Base-by-base conservation (phyloP, 495 filamentous ascomycete genomes). In the Hyaloscypha finlandica region DNA sequence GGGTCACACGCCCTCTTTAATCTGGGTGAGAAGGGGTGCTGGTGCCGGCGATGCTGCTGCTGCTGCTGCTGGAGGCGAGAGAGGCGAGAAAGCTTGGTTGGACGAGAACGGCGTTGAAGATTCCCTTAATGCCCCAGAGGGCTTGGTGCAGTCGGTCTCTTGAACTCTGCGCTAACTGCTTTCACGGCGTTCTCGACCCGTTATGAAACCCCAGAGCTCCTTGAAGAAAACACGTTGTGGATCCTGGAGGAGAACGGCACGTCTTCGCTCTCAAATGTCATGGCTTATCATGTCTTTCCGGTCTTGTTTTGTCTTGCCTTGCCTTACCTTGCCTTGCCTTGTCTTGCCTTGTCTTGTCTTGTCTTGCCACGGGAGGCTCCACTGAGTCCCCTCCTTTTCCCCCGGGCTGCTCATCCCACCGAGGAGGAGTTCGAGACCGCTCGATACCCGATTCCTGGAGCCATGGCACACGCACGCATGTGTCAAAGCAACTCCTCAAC, bases 1-100 rank as follows among this genome's bases (percentile, higher is more conserved):
- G 25, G 56, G 64, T 66, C 64, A 66, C 64, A 66, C 55, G 64
- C 64, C 64, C 56, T 25, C 12, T 37, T 59, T 32, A 37, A 32
- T 59, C 57, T 59, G 53, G 22, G 29, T 6, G 20, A 56, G 53
- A 29, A 11, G 53, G 19, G 51, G 51, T 8, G 6, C 51, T 25
- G 25, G 25, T 25, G 25, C n/a, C n/a, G n/a, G n/a, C n/a, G n/a
- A n/a, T n/a, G n/a, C n/a, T n/a, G n/a, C n/a, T 8, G 6, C 51
- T 25, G 25, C 1, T 25, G 25, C 25, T 25, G 25, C 25, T 25
- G 25, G 25, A 53, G 1, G 53, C 42, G 16, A 48, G 11, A 19
- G 11, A 48, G 42, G 42, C 42, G 16, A 48, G 35, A 48, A 48
- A 19, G 35, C 35, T 48, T 48, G 42, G 42, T 19, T 3, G 42